Evolutionary conservation across 345 rosid species (phyloP).

Genomic region (Cardamine chenopodiifolia): DNA sequence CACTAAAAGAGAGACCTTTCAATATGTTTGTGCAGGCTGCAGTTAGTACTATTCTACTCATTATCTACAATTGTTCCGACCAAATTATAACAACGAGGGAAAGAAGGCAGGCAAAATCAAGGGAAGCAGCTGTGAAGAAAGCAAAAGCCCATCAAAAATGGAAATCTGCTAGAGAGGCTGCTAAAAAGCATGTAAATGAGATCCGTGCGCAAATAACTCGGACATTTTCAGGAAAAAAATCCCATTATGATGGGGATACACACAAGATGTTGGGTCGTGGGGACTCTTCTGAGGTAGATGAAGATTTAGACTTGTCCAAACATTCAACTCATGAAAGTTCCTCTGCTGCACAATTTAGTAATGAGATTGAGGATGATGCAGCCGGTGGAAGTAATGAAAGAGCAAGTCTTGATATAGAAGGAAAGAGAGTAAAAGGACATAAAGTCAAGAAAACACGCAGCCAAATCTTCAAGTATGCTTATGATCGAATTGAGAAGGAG

Average conservation of each 20-base stretch:
- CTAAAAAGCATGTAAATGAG: slow-evolving; percentile 68
- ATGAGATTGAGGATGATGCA: slow-evolving; percentile 54
- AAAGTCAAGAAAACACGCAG: slow-evolving; percentile 59
- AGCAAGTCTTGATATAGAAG: slow-evolving; percentile 36
- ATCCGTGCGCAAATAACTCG: slow-evolving; percentile 65
- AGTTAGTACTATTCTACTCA: slow-evolving; percentile 64
- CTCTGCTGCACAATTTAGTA: slow-evolving; percentile 45
- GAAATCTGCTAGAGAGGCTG: slow-evolving; percentile 72
- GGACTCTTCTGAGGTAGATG: slow-evolving; percentile 45
- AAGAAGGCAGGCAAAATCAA: slow-evolving; percentile 73
- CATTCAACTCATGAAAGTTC: slow-evolving; percentile 41
- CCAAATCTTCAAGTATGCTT: slow-evolving; percentile 82
- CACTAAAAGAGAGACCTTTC: neutral
- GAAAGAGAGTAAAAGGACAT: slow-evolving; percentile 45
- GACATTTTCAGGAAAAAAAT: slow-evolving; percentile 60
- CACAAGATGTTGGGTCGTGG: slow-evolving; percentile 51
- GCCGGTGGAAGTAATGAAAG: slow-evolving; percentile 40
- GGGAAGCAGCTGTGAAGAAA: slow-evolving; percentile 86
- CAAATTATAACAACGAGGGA: slow-evolving; percentile 79
- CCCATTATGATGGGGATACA: slow-evolving; percentile 39
- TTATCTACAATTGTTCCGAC: slow-evolving; percentile 87
- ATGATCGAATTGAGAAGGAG: slow-evolving; percentile 81
- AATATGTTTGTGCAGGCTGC: slow-evolving; percentile 65
- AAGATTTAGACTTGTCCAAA: slow-evolving; percentile 41
- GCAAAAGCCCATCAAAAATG: slow-evolving; percentile 79